phyloP scores from a whole-genome alignment of 192 early-diverging fungal genomes.

The Coemansia sp. region DNA sequence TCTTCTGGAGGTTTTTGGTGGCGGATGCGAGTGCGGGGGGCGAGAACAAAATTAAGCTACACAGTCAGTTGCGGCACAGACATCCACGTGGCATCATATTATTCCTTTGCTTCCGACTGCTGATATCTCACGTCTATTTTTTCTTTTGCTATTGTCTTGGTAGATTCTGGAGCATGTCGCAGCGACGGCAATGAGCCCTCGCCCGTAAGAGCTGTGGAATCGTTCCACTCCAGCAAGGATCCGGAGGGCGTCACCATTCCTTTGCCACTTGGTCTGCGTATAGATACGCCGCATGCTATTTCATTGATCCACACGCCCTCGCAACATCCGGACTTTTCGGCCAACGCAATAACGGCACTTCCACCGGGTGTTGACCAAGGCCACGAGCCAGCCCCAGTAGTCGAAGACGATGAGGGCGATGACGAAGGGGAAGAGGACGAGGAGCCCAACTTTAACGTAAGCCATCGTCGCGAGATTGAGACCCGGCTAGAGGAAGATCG shows the following conservation, averaged over 20 bases:
- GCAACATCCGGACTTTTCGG: conserved; percentile 12
- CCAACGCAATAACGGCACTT: conserved; percentile 19
- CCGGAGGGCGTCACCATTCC: background rate
- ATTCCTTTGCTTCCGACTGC: background rate
- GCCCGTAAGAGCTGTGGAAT: background rate
- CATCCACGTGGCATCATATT: conserved; percentile 1
- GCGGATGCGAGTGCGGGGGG: conserved; percentile 3
- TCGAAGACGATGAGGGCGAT: conserved; percentile 16
- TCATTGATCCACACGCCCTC: conserved; percentile 4
- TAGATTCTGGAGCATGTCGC: background rate
- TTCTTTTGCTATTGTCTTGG: background rate
- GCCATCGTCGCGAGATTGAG: conserved; percentile 53
- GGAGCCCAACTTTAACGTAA: conserved; percentile 54
- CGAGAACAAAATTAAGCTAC: background rate
- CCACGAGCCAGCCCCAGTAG: conserved; percentile 34
- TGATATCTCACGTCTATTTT: conserved; percentile 4
- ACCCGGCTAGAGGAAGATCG: conserved; percentile 42
- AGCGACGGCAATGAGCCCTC: background rate
- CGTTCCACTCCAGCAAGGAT: background rate
- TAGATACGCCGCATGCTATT: conserved; percentile 14
- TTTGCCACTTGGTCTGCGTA: conserved; percentile 23
- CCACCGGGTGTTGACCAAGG: conserved; percentile 39
- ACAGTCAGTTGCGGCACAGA: background rate
- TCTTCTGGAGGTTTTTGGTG: background rate
- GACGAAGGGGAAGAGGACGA: conserved; percentile 45